Evolutionary conservation across 257 asterid genomes (phyloP).

Genomic region (Solanum etuberosum): DNA sequence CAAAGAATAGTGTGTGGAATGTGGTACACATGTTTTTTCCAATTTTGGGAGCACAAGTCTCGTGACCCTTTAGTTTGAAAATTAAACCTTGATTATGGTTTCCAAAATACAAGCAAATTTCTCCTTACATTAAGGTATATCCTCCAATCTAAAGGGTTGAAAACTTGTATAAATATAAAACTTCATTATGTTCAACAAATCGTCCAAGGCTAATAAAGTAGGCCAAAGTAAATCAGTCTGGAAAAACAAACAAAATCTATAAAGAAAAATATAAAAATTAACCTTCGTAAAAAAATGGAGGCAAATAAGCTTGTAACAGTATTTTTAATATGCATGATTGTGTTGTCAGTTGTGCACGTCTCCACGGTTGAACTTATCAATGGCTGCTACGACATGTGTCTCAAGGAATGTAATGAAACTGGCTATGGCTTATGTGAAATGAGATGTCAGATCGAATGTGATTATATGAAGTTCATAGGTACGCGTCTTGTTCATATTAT

Average conservation of each 20-base stretch:
- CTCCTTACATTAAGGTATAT: not conserved
- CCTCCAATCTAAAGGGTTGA: not conserved
- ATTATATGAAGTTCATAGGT: not conserved
- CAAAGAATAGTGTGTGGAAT: not conserved
- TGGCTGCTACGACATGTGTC: conserved; percentile 1
- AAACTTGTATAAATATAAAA: not conserved
- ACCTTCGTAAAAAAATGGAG: not conserved
- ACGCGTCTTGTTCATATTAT: not conserved
- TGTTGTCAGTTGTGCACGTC: not conserved
- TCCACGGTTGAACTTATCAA: not conserved
- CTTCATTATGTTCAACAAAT: not conserved
- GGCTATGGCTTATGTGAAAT: too few species aligned
- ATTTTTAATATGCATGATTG: conserved; percentile 4
- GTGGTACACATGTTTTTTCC: not conserved
- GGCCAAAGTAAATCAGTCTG: not conserved
- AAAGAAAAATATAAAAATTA: not conserved
- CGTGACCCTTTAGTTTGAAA: not conserved
- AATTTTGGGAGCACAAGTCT: not conserved
- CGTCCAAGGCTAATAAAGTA: not conserved
- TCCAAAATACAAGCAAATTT: not conserved
- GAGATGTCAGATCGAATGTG: not conserved
- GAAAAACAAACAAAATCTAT: not conserved
- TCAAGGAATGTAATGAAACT: not conserved
- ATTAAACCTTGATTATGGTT: not conserved
- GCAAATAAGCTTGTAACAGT: conserved; percentile 3